phyloP scores from a whole-genome alignment of 2,329 filamentous ascomycete genomes.

The Chalaropsis ovoidea region DNA sequence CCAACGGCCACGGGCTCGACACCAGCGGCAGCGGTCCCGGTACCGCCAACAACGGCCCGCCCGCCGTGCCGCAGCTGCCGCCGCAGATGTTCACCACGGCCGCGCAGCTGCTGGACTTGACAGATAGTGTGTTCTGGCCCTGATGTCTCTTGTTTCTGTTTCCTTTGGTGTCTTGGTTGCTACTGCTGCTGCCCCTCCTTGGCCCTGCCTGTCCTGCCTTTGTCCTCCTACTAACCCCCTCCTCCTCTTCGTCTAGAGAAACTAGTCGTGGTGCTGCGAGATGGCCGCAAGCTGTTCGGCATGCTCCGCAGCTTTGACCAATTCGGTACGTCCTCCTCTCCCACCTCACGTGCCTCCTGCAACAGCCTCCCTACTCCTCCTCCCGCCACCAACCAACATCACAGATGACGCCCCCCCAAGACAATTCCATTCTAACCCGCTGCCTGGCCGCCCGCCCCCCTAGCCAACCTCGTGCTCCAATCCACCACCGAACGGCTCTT shows the following conservation, averaged over 20 bases:
- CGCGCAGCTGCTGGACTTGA: slow-evolving; percentile 87
- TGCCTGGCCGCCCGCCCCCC: neutral
- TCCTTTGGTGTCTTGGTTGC: neutral
- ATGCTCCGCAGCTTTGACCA: slow-evolving; percentile 95
- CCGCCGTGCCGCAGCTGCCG: slow-evolving; percentile 55
- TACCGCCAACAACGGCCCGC: slow-evolving; percentile 33
- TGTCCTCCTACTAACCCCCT: neutral
- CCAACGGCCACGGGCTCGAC: slow-evolving; percentile 20
- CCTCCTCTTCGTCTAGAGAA: slow-evolving; percentile 52
- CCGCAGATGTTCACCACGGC: slow-evolving; percentile 99
- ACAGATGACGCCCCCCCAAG: slow-evolving; percentile 41
- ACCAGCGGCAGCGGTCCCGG: neutral
- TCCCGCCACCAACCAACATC: slow-evolving; percentile 33
- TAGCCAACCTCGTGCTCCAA: slow-evolving; percentile 90
- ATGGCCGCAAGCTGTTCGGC: slow-evolving; percentile 87
- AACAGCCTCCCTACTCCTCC: neutral
- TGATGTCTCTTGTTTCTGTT: neutral
- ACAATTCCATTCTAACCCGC: neutral
- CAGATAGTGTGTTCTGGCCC: slow-evolving; percentile 63
- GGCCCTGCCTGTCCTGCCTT: neutral
- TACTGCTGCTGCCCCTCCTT: neutral
- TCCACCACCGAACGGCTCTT: slow-evolving; percentile 86
- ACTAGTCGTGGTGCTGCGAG: slow-evolving; percentile 79
- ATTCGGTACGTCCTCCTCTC: slow-evolving; percentile 57
- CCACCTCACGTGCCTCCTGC: slow-evolving; percentile 25